A percentile compares a stretch with the other conserved stretches of the same genome.
phyloP scores from a whole-genome alignment of 2,329 filamentous ascomycete genomes.

The Graphilbum sp. region DNA sequence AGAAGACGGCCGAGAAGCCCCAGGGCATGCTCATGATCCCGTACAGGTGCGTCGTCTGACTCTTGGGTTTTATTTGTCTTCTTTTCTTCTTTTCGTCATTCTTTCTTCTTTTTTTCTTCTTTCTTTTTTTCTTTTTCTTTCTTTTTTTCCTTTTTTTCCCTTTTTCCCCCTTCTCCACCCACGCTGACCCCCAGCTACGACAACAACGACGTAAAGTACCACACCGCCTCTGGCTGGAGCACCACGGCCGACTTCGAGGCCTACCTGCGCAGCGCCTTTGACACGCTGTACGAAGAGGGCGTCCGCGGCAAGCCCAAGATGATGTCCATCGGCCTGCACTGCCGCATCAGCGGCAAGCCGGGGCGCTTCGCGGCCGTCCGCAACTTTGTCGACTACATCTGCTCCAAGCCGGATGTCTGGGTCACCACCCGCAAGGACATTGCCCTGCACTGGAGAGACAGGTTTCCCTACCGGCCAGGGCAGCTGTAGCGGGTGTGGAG shows the following conservation, averaged over 20 bases:
- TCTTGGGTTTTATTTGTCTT: too few relatives aligned
- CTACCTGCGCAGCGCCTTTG: conserved; percentile 34
- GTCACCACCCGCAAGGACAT: conserved; percentile 36
- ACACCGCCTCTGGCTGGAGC: conserved; percentile 19
- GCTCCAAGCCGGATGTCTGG: conserved; percentile 34
- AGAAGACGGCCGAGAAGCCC: conserved; percentile 1
- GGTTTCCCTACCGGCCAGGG: conserved; percentile 22
- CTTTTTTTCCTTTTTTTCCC: too few relatives aligned
- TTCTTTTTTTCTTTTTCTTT: too few relatives aligned
- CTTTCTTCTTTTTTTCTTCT: too few relatives aligned
- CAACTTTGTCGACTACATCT: conserved; percentile 36
- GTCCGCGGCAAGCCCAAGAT: conserved; percentile 32
- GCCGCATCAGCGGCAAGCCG: conserved; percentile 33
- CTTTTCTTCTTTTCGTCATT: too few relatives aligned
- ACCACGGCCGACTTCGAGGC: conserved; percentile 28
- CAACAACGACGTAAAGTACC: conserved; percentile 11
- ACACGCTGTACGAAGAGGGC: conserved; percentile 35
- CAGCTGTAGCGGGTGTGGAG: too few relatives aligned
- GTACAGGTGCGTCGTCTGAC: conserved; percentile 3
- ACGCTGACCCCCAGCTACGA: too few relatives aligned
- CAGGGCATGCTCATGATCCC: conserved; percentile 10
- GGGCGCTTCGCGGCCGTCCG: conserved; percentile 32
- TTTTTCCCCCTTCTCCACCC: too few relatives aligned
- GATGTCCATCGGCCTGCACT: conserved; percentile 40
- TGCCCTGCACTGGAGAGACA: conserved; percentile 28